Base-by-base conservation (phyloP, 345 rosid species). In the Microthlaspi erraticum region DNA sequence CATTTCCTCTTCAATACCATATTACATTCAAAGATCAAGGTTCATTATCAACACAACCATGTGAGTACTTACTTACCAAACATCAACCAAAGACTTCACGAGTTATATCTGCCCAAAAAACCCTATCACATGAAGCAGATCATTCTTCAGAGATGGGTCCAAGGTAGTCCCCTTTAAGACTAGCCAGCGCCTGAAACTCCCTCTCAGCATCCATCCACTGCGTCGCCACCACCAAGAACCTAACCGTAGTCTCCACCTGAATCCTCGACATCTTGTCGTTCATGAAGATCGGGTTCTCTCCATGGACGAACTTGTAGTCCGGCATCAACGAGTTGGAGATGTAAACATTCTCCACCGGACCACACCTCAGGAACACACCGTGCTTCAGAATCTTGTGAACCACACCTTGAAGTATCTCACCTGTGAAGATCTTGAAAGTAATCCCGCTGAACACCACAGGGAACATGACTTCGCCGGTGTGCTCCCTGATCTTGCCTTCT, bases 161-260 rank as follows among this genome's bases (percentile, higher is more conserved):
- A 17, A 91, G 85, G 73, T 71, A 83, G 77, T 89, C 94, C 6
- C 92, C 93, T 73, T 89, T 93, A 81, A 91, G 75, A 71, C 97
- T 83, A 39, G 84, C 95, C 75, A 89, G 41, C 0, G 87, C 99
- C 82, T 80, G 99, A 71, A 91, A 87, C 51, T 91, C 97, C 77
- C 92, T 81, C 64, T 91, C 93, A 2, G 80, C 85, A 72, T 94
- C 94, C 43, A 89, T 68, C 97, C 96, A 91, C 78, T 82, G 86
- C 0, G 87, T 82, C 36, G 82, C 97, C 1, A 91, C 73, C 79
- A 94, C 95, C 13, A 91, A 73, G 78, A 83, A 71, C 1, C 95
- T 86, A 10, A 91, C 71, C 36, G 33, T 70, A 2, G 74, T 75
- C 51, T 79, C 92, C 53, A 89, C 84, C 66, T 80, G 78, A 37